Conservation (phyloP, 306 rosid genomes). For the Cyclanthera cordifolia region DNA sequence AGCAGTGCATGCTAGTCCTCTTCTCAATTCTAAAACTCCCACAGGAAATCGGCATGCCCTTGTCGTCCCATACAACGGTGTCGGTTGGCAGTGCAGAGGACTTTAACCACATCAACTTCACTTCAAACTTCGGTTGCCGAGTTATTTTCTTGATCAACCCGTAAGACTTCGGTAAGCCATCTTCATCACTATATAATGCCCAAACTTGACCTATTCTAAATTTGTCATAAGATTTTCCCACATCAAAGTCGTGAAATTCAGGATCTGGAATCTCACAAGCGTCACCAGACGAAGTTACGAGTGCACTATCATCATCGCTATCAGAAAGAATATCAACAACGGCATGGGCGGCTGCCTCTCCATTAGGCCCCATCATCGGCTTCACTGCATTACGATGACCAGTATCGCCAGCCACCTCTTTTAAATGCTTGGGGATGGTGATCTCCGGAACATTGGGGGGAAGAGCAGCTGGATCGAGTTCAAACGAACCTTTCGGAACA, state of each 20-base stretch:
- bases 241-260: conserved; percentile 62
- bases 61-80: conserved; percentile 39
- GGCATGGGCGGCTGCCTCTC: conserved; percentile 13
- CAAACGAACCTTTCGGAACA: conserved; percentile 61
- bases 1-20: conserved; percentile 22
- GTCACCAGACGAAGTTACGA: conserved; percentile 17
- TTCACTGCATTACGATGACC: conserved; percentile 12
- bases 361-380: conserved; percentile 22
- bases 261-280: conserved; percentile 51
- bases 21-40: conserved; percentile 36
- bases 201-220: conserved; percentile 66
- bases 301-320: conserved; percentile 13
- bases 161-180: conserved; percentile 78
- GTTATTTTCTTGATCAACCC: conserved; percentile 38
- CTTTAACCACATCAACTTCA: conserved; percentile 53
- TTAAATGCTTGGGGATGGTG: conserved; percentile 20
- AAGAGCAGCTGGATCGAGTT: conserved; percentile 70
- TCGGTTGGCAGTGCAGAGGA: conserved; percentile 31
- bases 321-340: conserved; percentile 11
- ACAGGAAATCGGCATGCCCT: conserved; percentile 44
- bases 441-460: conserved; percentile 32
- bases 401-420: conserved; percentile 16
- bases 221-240: conserved; percentile 36
- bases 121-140: conserved; percentile 22
- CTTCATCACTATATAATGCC: conserved; percentile 88